Percentiles rank a stretch among this genome's conserved stretches.
These are phyloP conservation scores for Vigna reflexopilosa DNA, from an alignment of 306 rosid genomes.

Conservation along the genomic window DNA sequence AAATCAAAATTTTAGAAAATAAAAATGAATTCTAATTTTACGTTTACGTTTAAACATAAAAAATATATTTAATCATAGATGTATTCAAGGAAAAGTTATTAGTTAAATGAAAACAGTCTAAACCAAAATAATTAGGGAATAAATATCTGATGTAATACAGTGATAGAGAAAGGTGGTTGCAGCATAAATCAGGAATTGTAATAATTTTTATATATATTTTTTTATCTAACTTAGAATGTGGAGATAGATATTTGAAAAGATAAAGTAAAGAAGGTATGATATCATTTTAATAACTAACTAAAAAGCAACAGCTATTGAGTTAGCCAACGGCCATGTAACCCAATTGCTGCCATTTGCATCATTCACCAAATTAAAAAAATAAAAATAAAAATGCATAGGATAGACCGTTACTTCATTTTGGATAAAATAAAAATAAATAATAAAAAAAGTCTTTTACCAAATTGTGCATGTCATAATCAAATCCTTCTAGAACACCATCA, in stretches of 20 bases:
- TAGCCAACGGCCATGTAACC: not conserved
- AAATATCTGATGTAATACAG: too few relatives aligned
- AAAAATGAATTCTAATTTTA: too few relatives aligned
- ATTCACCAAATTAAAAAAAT: too few relatives aligned
- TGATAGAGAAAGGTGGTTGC: too few relatives aligned
- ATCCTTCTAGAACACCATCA: slow-evolving; percentile 1
- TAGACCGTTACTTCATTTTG: not conserved
- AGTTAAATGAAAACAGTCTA: too few relatives aligned
- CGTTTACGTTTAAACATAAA: too few relatives aligned
- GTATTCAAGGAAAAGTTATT: too few relatives aligned
- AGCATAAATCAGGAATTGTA: too few relatives aligned
- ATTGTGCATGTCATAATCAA: not conserved
- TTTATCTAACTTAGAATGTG: not conserved
- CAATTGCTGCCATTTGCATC: not conserved
- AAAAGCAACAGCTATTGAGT: not conserved
- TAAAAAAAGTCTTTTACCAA: not conserved
- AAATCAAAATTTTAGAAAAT: too few relatives aligned
- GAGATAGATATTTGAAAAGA: not conserved
- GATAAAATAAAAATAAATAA: not conserved
- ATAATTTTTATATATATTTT: too few relatives aligned
- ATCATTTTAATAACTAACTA: not conserved
- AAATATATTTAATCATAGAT: too few relatives aligned
- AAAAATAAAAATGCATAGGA: not conserved
- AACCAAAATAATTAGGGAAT: too few relatives aligned
- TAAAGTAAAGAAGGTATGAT: not conserved